phyloP scores from a whole-genome alignment of 164 flowering plant genomes.

The Dillenia turbinata region DNA sequence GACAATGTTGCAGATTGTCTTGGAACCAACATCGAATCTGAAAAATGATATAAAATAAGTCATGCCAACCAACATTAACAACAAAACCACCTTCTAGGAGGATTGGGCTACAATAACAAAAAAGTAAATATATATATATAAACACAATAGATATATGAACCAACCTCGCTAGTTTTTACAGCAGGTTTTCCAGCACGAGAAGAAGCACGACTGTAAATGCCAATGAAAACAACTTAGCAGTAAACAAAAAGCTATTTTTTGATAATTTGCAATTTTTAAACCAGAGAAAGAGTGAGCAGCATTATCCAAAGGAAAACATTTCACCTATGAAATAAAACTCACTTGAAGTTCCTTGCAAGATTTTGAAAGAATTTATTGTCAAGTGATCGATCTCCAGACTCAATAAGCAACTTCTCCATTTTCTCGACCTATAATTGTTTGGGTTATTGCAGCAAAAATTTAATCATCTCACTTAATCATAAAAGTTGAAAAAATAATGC shows the following conservation, averaged over 20 bases:
- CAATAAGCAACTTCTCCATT: constrained; percentile 46
- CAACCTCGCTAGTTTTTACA: constrained; percentile 60
- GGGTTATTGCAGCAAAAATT: background rate
- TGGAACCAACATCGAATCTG: constrained; percentile 64
- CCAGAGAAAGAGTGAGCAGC: background rate
- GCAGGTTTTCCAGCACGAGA: constrained; percentile 68
- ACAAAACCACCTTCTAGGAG: too few relatives aligned
- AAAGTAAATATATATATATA: background rate
- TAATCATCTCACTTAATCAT: too few relatives aligned
- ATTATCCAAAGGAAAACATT: background rate
- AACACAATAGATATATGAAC: background rate
- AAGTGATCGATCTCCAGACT: constrained; percentile 23
- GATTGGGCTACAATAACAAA: background rate
- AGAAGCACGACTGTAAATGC: constrained; percentile 39
- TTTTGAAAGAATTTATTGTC: constrained; percentile 36
- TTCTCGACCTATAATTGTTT: constrained; percentile 36
- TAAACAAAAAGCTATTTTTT: background rate
- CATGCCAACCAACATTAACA: background rate
- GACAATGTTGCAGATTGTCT: constrained; percentile 21
- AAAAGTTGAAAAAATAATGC: background rate
- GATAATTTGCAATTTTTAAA: background rate
- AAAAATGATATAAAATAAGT: constrained; percentile 4
- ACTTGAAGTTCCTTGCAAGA: constrained; percentile 54
- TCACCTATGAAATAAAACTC: constrained; percentile 10
- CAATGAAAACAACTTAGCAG: background rate